Conservation (phyloP, 2,329 filamentous ascomycete genomes). For the Thermothelomyces thermophilus region DNA sequence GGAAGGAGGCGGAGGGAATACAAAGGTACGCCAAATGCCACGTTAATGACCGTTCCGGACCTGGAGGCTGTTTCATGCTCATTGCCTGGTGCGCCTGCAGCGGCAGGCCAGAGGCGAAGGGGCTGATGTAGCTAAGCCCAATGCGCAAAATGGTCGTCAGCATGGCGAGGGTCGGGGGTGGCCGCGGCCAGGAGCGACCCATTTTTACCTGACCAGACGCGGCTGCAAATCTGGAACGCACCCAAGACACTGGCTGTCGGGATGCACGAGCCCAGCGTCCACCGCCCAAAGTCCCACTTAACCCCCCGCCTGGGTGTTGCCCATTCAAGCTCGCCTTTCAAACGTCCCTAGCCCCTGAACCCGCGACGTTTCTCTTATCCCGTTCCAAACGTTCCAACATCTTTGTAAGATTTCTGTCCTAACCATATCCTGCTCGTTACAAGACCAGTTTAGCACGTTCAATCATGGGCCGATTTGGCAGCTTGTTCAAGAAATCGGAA, state of each 20-base stretch:
- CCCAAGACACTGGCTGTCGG: slow-evolving; percentile 19
- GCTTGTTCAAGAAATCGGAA: slow-evolving; percentile 48
- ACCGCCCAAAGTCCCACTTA: slow-evolving; percentile 9
- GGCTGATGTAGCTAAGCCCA: not conserved
- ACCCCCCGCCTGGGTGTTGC: slow-evolving; percentile 7
- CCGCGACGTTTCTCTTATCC: slow-evolving; percentile 2
- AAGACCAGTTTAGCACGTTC: slow-evolving; percentile 5
- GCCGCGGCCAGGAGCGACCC: slow-evolving; percentile 2
- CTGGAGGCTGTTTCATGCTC: not conserved
- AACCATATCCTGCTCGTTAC: slow-evolving; percentile 1
- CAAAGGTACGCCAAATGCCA: slow-evolving; percentile 1
- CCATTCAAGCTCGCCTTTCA: slow-evolving; percentile 1
- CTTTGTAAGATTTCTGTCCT: slow-evolving; percentile 1
- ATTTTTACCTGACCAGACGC: slow-evolving; percentile 5
- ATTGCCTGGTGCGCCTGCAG: not conserved
- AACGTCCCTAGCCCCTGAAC: slow-evolving; percentile 10
- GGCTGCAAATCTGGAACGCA: slow-evolving; percentile 12
- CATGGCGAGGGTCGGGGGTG: slow-evolving; percentile 10
- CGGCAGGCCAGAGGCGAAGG: not conserved
- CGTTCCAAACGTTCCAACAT: not conserved
- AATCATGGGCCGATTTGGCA: slow-evolving; percentile 51
- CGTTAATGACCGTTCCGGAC: not conserved
- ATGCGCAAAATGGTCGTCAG: slow-evolving; percentile 8
- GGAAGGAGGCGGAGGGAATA: not conserved
- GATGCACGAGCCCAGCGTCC: slow-evolving; percentile 4